Evolutionary conservation across 1,284 basidiomycete species (phyloP).

Genomic region (Meira nashicola): DNA sequence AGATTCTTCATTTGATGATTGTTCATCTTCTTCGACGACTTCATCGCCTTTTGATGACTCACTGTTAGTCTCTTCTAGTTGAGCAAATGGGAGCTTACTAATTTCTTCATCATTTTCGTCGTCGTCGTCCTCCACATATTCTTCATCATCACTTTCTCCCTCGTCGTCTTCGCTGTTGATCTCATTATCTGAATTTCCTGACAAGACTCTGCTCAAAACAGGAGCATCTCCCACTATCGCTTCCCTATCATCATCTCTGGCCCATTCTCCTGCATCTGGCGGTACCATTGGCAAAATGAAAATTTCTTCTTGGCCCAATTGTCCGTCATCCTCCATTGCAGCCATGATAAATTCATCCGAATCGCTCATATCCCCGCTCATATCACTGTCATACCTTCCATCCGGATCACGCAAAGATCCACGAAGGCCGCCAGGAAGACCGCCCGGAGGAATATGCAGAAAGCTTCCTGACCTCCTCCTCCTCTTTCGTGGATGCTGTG

Average conservation of each 20-base stretch:
- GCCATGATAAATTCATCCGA: too few species aligned
- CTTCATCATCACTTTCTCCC: constrained; percentile 12
- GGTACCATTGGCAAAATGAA: too few species aligned
- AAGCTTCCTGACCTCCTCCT: too few species aligned
- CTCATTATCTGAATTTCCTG: neutral
- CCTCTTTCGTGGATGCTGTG: too few species aligned
- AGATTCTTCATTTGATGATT: neutral
- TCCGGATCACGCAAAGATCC: constrained; percentile 1
- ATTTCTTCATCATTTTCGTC: neutral
- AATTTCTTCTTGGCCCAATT: too few species aligned
- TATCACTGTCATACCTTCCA: neutral
- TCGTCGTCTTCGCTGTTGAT: constrained; percentile 6
- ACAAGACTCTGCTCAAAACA: neutral
- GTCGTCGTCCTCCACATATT: constrained; percentile 18
- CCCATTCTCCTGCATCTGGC: constrained; percentile 19
- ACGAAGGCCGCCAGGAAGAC: constrained; percentile 10
- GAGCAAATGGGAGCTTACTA: too few species aligned
- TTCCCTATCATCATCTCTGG: constrained; percentile 21
- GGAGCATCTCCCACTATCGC: neutral
- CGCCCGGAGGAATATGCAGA: constrained; percentile 3
- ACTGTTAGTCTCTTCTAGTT: too few species aligned
- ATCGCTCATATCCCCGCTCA: too few species aligned
- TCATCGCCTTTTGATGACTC: neutral
- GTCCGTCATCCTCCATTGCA: too few species aligned
- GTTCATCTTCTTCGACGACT: neutral